Conservation (phyloP, 1,284 basidiomycete genomes). For the Austroboletus niveus region DNA sequence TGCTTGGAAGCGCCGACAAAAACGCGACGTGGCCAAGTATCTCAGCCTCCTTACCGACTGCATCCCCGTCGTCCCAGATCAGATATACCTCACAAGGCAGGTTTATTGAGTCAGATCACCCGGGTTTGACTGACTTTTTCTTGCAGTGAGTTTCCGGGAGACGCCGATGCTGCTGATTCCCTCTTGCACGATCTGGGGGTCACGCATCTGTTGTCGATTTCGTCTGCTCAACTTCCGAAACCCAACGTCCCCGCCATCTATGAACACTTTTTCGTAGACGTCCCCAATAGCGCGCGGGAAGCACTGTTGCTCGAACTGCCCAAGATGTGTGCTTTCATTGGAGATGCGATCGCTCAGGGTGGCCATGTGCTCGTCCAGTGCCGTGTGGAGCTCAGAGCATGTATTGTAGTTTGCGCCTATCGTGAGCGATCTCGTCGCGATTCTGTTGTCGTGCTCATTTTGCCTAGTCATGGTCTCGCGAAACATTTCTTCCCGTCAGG, state of each 20-base stretch:
- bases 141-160: conserved; percentile 52
- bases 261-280: conserved; percentile 40
- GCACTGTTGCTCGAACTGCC: conserved; percentile 45
- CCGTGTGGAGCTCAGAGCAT: conserved; percentile 47
- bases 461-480: conserved; percentile 40
- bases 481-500: conserved; percentile 35
- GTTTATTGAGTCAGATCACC: conserved; percentile 7
- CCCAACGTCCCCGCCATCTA: conserved; percentile 31
- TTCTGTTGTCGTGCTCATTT: conserved; percentile 11
- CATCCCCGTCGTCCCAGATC: conserved; percentile 44
- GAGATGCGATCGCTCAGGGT: conserved; percentile 36
- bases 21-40: conserved; percentile 50
- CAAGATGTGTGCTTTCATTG: conserved; percentile 43
- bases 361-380: conserved; percentile 68
- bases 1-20: conserved; percentile 53
- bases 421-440: conserved; percentile 38
- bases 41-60: conserved; percentile 51
- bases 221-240: conserved; percentile 42
- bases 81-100: conserved; percentile 51
- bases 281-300: conserved; percentile 37
- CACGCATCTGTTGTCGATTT: conserved; percentile 51
- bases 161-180: conserved; percentile 47
- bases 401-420: conserved; percentile 64
- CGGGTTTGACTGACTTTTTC: neutral
- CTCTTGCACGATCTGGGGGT: conserved; percentile 48